Conservation (phyloP, 371 early-diverging fungal species). For the Entomophthora muscae region DNA sequence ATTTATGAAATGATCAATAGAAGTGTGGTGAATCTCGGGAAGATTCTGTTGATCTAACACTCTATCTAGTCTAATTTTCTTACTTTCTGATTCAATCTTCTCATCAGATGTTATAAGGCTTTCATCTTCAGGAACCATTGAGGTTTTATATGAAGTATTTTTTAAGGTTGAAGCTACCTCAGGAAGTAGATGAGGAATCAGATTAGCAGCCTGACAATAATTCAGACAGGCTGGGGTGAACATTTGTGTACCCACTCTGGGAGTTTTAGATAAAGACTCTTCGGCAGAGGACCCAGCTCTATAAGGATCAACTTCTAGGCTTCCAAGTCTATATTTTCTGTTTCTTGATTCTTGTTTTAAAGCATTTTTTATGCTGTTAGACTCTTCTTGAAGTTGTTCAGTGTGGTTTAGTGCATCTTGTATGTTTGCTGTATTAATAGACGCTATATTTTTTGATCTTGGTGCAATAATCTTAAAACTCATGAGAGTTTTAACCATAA, state of each 20-base stretch:
- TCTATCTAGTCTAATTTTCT: neutral
- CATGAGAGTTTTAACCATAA: neutral
- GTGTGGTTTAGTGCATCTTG: neutral
- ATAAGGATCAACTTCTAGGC: neutral
- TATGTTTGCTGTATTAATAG: neutral
- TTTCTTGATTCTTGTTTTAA: neutral
- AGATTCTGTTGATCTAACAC: too few relatives aligned
- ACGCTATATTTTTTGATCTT: neutral
- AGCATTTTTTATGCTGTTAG: neutral
- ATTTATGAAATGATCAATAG: neutral
- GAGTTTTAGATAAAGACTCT: neutral
- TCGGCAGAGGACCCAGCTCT: neutral
- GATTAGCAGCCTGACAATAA: neutral
- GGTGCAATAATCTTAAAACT: neutral
- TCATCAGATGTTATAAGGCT: neutral
- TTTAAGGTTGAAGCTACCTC: neutral
- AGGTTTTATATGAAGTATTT: neutral
- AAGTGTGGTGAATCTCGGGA: neutral
- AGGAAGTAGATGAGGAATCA: neutral
- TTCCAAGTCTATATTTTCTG: neutral
- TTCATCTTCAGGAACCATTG: neutral
- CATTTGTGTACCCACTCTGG: neutral
- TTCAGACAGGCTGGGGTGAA: neutral
- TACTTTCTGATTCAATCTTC: neutral
- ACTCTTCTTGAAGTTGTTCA: neutral